phyloP scores from a whole-genome alignment of 352 stramenopile genomes.

The Phytophthora cryptogea region DNA sequence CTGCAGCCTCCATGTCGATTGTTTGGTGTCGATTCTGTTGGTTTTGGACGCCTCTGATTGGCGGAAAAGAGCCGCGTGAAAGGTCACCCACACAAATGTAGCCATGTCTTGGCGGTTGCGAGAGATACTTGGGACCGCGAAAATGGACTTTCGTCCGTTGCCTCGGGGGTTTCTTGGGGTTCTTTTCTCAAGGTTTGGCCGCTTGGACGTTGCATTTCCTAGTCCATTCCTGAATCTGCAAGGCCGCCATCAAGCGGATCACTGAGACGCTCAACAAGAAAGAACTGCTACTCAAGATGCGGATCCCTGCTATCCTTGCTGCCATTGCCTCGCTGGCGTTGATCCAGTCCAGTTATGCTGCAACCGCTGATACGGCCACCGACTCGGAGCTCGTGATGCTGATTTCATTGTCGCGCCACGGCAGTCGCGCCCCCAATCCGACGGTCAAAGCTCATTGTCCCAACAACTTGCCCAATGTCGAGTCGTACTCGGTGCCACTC shows the following conservation, averaged over 20 bases:
- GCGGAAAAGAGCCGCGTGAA: slow-evolving; percentile 25
- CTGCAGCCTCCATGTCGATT: slow-evolving; percentile 59
- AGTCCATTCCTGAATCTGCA: slow-evolving; percentile 29
- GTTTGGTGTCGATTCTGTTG: slow-evolving; percentile 20
- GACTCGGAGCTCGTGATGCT: slow-evolving; percentile 68
- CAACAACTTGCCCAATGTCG: slow-evolving; percentile 64
- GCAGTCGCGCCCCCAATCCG: slow-evolving; percentile 72
- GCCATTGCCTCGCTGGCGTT: slow-evolving; percentile 23
- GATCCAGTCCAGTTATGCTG: slow-evolving; percentile 13
- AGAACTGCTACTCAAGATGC: slow-evolving; percentile 29
- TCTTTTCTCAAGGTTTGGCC: slow-evolving; percentile 18
- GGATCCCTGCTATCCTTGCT: slow-evolving; percentile 32
- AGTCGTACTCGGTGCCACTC: slow-evolving; percentile 63
- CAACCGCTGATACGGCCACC: neutral
- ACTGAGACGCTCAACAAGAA: neutral
- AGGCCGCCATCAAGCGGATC: slow-evolving; percentile 9
- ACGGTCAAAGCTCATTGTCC: slow-evolving; percentile 64
- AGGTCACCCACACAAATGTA: slow-evolving; percentile 21
- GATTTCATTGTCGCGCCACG: slow-evolving; percentile 73
- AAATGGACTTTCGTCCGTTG: slow-evolving; percentile 16
- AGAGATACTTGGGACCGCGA: slow-evolving; percentile 2
- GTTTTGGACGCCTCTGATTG: slow-evolving; percentile 27
- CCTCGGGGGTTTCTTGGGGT: slow-evolving; percentile 25
- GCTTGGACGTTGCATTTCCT: neutral
- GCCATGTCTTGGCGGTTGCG: slow-evolving; percentile 15